Conservation (phyloP, 306 rosid species). For the Abrus pulchellus region DNA sequence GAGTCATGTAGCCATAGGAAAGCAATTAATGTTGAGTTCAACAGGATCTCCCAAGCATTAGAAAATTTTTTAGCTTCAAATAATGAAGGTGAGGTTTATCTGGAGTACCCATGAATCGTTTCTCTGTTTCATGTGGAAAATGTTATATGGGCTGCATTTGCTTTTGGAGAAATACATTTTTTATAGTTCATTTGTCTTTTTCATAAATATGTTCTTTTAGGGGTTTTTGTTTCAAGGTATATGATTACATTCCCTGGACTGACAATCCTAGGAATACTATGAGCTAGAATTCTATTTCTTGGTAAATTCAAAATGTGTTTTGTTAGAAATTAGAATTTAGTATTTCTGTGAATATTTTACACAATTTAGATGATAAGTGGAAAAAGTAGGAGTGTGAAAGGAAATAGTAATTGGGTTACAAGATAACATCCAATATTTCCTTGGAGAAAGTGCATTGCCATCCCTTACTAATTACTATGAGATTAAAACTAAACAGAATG, state of each 20-base stretch:
- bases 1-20: not conserved
- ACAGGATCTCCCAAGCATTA: not conserved
- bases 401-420: not conserved
- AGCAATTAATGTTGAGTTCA: not conserved
- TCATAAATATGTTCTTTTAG: not conserved
- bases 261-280: not conserved
- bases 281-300: not conserved
- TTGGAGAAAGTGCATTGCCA: not conserved
- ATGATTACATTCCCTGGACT: not conserved
- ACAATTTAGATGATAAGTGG: not conserved
- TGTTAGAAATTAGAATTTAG: not conserved
- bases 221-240: not conserved
- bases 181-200: not conserved
- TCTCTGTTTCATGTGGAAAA: not conserved
- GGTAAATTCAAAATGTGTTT: not conserved
- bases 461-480: not conserved
- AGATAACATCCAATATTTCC: not conserved
- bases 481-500: not conserved
- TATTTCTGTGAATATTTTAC: not conserved
- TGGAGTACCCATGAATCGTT: not conserved
- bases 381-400: not conserved
- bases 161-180: not conserved
- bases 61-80: not conserved
- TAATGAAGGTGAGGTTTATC: conserved; percentile 1
- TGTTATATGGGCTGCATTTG: not conserved